phyloP scores from a whole-genome alignment of 768 basidiomycete genomes.

The Boletus reticuloceps region DNA sequence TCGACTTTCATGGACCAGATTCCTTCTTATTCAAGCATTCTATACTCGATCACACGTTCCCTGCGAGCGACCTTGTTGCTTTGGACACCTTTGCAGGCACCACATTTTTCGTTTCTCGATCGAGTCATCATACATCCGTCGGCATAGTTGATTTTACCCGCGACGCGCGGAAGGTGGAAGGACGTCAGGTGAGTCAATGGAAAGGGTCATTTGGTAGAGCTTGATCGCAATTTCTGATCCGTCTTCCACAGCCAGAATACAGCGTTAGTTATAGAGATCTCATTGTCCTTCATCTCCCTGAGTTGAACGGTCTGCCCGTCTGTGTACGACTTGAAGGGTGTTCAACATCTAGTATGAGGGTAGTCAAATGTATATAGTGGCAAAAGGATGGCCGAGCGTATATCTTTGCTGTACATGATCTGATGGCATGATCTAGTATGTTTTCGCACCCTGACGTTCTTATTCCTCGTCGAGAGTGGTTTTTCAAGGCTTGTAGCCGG shows the following conservation, averaged over 20 bases:
- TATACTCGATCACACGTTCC: neutral
- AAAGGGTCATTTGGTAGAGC: neutral
- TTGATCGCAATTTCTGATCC: neutral
- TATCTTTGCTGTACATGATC: too few relatives aligned
- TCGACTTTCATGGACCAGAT: neutral
- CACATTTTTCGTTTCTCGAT: neutral
- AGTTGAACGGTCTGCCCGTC: too few relatives aligned
- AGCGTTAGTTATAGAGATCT: too few relatives aligned
- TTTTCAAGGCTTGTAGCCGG: too few relatives aligned
- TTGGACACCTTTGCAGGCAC: constrained; percentile 1
- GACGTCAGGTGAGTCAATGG: neutral
- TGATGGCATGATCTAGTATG: too few relatives aligned
- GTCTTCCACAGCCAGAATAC: neutral
- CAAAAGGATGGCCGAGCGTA: too few relatives aligned
- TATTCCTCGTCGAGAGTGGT: too few relatives aligned
- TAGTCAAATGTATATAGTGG: too few relatives aligned
- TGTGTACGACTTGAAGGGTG: too few relatives aligned
- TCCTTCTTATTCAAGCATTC: neutral
- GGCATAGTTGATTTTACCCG: constrained; percentile 4
- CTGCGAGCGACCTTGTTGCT: neutral
- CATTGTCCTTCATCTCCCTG: too few relatives aligned
- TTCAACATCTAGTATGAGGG: neutral
- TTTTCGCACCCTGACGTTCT: too few relatives aligned
- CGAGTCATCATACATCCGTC: neutral
- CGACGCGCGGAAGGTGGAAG: neutral